A percentile compares a stretch with the other conserved stretches of the same genome.
Evolutionary conservation across 2,329 filamentous ascomycete genomes (phyloP).

Genomic region (Sarocladium kiliense): DNA sequence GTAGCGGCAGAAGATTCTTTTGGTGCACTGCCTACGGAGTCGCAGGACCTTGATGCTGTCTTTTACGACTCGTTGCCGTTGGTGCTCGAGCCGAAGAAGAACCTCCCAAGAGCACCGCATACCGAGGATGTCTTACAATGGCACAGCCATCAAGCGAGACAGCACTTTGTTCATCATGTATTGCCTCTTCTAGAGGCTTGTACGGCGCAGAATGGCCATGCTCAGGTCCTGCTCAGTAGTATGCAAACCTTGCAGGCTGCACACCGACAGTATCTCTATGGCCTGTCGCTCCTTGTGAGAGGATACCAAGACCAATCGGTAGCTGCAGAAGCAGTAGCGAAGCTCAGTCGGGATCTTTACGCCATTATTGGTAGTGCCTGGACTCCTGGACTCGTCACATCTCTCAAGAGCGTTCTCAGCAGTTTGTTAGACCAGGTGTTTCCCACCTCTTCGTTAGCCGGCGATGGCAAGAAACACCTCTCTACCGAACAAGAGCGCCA

Average conservation of each 20-base stretch:
- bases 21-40: conserved; percentile 38
- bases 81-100: conserved; percentile 41
- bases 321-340: conserved; percentile 34
- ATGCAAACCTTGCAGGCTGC: conserved; percentile 56
- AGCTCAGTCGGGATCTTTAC: conserved; percentile 58
- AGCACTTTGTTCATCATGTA: conserved; percentile 56
- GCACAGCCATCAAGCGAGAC: conserved; percentile 56
- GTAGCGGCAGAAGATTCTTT: conserved; percentile 51
- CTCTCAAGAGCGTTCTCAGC: conserved; percentile 50
- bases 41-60: conserved; percentile 34
- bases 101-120: conserved; percentile 43
- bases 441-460: conserved; percentile 14
- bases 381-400: conserved; percentile 44
- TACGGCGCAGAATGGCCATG: conserved; percentile 33
- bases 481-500: conserved; percentile 19
- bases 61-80: conserved; percentile 50
- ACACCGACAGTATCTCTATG: conserved; percentile 51
- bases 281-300: conserved; percentile 45
- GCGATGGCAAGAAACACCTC: background rate
- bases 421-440: conserved; percentile 48
- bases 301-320: conserved; percentile 35
- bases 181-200: conserved; percentile 49
- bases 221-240: conserved; percentile 44
- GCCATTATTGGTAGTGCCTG: conserved; percentile 61
- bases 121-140: conserved; percentile 54